These are phyloP conservation scores for Leucoagaricus sp. DNA, from an alignment of 1,284 basidiomycete species.

Conservation along the genomic window DNA sequence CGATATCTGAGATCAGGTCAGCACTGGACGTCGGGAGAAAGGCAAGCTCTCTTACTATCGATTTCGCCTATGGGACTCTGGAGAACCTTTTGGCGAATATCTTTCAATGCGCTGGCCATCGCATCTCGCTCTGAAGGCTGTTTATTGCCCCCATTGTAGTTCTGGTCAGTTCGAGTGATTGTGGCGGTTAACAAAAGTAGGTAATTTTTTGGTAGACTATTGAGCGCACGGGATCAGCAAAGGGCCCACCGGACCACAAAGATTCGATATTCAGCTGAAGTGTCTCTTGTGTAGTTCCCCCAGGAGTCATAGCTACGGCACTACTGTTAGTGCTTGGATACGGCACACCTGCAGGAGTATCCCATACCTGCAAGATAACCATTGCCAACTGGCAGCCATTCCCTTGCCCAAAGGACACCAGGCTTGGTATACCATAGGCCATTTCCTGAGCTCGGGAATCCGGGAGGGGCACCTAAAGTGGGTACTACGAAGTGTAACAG, in stretches of 20 bases:
- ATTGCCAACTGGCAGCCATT: conserved; percentile 72
- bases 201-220: neutral
- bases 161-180: conserved; percentile 36
- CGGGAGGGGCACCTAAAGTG: conserved; percentile 42
- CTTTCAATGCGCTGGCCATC: conserved; percentile 51
- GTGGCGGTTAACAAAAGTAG: too few species aligned
- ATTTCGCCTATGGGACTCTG: conserved; percentile 59
- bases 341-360: neutral
- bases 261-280: conserved; percentile 75
- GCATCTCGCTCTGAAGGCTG: conserved; percentile 42
- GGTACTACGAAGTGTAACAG: conserved; percentile 20
- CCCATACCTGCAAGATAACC: conserved; percentile 66
- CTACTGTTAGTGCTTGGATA: conserved; percentile 3
- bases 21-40: neutral
- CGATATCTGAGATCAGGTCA: conserved; percentile 47
- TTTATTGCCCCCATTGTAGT: conserved; percentile 74
- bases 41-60: conserved; percentile 51
- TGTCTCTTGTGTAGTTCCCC: conserved; percentile 58
- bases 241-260: conserved; percentile 76
- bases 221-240: conserved; percentile 53
- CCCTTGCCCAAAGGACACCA: conserved; percentile 54
- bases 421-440: conserved; percentile 67
- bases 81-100: conserved; percentile 60
- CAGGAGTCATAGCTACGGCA: conserved; percentile 70
- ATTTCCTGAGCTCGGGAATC: conserved; percentile 69